Evolutionary conservation across 2,329 filamentous ascomycete genomes (phyloP).

Genomic region (Phyllosticta paracitricarpa): DNA sequence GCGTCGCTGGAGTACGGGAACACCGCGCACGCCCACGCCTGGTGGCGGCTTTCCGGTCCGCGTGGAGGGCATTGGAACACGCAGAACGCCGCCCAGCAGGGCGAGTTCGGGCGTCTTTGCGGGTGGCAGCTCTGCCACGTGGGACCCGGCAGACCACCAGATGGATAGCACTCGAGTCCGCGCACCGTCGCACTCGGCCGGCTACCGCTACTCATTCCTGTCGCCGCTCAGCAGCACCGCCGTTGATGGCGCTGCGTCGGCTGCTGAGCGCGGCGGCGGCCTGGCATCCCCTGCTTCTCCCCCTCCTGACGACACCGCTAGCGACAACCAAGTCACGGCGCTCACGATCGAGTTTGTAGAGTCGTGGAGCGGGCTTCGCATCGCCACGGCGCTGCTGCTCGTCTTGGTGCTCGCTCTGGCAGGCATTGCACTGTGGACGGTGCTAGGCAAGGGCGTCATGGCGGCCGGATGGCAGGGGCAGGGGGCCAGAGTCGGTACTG

Average conservation of each 20-base stretch:
- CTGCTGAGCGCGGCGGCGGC: not conserved
- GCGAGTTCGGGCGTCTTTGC: not conserved
- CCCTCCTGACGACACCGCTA: not conserved
- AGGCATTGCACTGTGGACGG: conserved; percentile 25
- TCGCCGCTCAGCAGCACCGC: not conserved
- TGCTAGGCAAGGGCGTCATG: conserved; percentile 21
- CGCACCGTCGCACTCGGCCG: not conserved
- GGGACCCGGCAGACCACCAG: not conserved
- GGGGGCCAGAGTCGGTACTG: conserved; percentile 25
- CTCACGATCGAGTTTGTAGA: conserved; percentile 26
- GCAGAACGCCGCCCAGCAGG: not conserved
- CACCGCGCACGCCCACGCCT: not conserved
- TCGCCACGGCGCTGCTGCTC: conserved; percentile 18
- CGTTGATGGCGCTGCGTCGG: not conserved
- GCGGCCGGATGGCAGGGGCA: conserved; percentile 15
- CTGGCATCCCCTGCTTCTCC: not conserved
- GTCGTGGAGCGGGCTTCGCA: conserved; percentile 21
- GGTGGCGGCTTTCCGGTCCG: not conserved
- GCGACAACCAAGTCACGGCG: not conserved
- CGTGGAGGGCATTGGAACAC: not conserved
- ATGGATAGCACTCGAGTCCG: not conserved
- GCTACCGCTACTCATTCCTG: not conserved
- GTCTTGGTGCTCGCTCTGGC: conserved; percentile 21
- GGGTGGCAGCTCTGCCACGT: not conserved
- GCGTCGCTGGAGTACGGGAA: not conserved